Evolutionary conservation across 2,329 filamentous ascomycete species (phyloP), one percentile per base, ranked within the genome.

Genomic region (Colletotrichum aenigma): DNA sequence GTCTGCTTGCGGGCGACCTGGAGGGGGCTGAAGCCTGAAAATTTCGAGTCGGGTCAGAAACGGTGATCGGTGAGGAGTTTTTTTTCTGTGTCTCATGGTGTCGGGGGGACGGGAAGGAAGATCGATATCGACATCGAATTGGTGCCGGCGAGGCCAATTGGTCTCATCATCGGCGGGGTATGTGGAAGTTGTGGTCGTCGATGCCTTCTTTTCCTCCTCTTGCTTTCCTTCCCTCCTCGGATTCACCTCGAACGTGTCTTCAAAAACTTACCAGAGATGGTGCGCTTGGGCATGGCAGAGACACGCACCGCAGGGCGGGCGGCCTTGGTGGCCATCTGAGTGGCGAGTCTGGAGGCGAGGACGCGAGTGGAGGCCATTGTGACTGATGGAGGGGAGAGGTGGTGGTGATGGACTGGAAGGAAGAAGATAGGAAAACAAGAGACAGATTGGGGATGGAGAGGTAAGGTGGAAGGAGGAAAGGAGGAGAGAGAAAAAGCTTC

Each of bases 331-430:
- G 74, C 92, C 92, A 94, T 93, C 88, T 93, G 91, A 85, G 92
- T 90, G 87, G 93, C 93, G 90, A 95, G 91, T 87, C 94, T 92
- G 84, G 93, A 93, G 86, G 94, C 92, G 88, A 95, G 90, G 87
- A 95, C 91, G 89, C 94, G 94, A 87, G 92, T 89, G 87, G 92
- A 91, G 87, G 94, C 93, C 94, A 96, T 96, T 95, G 91, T 91
- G 91, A 92, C 88, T 89, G 89, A 87, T 88, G 82, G 80, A 81
- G 84, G 85, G 84, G 83, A 84, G 85, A 86, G 86, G 86, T 82
- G 82, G 80, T 81, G 82, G 72, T 75, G 78, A 74, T 79, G 77
- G 72, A 71, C 74, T 74, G 70, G 76, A 74, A 77, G 58, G 67
- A 72, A 78, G 76, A 75, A 76, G 76, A 76, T 76, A 78, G 73